These are phyloP conservation scores for Malassezia equina DNA, from an alignment of 1,284 basidiomycete species.

Conservation along the genomic window DNA sequence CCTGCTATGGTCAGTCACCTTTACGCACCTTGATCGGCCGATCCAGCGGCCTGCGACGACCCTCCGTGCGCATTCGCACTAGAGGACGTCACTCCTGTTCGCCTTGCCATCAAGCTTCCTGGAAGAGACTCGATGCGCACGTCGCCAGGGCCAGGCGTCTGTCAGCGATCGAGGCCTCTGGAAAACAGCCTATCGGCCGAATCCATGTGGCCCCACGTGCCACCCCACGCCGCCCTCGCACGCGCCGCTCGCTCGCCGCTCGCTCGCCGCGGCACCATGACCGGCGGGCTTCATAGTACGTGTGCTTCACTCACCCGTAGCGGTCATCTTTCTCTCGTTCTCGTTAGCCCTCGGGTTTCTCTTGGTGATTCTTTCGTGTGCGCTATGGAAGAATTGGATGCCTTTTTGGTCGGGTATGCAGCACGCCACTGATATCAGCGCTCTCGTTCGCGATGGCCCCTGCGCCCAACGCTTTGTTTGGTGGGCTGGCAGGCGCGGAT, in stretches of 20 bases:
- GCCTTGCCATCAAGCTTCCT: conserved; percentile 11
- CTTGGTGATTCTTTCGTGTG: conserved; percentile 93
- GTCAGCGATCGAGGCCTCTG: background rate
- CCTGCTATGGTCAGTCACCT: background rate
- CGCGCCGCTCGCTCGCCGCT: background rate
- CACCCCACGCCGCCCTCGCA: too few relatives aligned
- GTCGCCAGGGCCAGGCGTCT: background rate
- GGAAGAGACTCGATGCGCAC: too few relatives aligned
- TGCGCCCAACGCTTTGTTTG: conserved; percentile 73
- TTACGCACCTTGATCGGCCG: background rate
- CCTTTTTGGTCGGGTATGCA: conserved; percentile 89
- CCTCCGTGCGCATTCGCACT: background rate
- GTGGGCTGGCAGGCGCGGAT: conserved; percentile 53
- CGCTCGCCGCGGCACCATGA: too few relatives aligned
- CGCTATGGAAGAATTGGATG: conserved; percentile 91
- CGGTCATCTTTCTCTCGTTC: conserved; percentile 58
- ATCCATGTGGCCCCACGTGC: background rate
- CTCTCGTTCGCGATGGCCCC: conserved; percentile 90
- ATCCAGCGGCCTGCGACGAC: background rate
- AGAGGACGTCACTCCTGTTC: background rate
- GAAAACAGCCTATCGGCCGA: conserved; percentile 11
- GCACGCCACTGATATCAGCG: conserved; percentile 54
- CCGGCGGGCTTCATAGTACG: conserved; percentile 14
- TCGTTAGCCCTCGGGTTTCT: conserved; percentile 93
- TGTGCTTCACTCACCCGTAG: conserved; percentile 17